phyloP scores from a whole-genome alignment of 495 filamentous ascomycete species.

The Hypoxylon subgilvum region DNA sequence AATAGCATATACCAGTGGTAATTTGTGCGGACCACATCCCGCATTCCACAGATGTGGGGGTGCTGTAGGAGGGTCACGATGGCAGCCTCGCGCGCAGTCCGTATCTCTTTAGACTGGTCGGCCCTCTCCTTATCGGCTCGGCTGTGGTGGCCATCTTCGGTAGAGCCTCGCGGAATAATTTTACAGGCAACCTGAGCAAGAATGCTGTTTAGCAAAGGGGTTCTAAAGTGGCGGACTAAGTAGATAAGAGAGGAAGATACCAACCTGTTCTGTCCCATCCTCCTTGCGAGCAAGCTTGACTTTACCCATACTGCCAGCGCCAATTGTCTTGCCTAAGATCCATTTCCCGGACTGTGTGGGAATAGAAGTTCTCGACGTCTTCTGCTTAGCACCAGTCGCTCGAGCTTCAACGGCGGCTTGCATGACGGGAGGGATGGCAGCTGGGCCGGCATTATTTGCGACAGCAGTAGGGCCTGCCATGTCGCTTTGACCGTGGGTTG shows the following conservation, averaged over 20 bases:
- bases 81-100: constrained; percentile 93
- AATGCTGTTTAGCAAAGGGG: constrained; percentile 14
- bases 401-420: constrained; percentile 53
- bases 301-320: constrained; percentile 97
- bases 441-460: constrained; percentile 54
- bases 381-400: constrained; percentile 53
- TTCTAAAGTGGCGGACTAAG: constrained; percentile 1
- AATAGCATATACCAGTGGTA: constrained; percentile 99
- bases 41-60: constrained; percentile 95
- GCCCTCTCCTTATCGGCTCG: constrained; percentile 82
- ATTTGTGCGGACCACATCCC: constrained; percentile 91
- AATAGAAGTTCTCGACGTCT: constrained; percentile 79
- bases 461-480: constrained; percentile 58
- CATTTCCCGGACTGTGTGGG: constrained; percentile 84
- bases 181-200: constrained; percentile 90
- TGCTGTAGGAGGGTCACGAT: constrained; percentile 95
- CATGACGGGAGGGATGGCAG: constrained; percentile 50
- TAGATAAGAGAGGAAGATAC: constrained; percentile 23
- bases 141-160: constrained; percentile 75
- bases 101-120: constrained; percentile 94
- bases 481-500: constrained; percentile 47
- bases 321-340: constrained; percentile 95
- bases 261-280: constrained; percentile 81
- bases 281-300: constrained; percentile 85
- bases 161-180: constrained; percentile 89